Evolutionary conservation across 139 green algal genomes (phyloP), one percentile per base, ranked within the genome.

Genomic region (Pleodorina starrii): DNA sequence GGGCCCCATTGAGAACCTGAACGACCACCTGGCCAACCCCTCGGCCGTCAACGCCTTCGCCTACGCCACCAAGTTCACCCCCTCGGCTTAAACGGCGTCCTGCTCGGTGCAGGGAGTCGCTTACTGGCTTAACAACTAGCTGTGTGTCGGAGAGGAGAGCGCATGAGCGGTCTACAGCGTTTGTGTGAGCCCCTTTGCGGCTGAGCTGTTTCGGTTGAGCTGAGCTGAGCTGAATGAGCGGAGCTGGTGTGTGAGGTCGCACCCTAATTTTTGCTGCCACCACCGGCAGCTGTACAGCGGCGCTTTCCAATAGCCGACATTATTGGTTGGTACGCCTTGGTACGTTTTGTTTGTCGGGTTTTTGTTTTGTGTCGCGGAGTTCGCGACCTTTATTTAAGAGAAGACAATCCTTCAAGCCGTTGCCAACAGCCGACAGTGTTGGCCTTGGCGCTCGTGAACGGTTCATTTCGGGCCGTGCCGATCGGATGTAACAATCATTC

Each of bases 11-110:
- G 86, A 94, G 51, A 97, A 98, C 94, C 90, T 97, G 66, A 38
- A 91, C 11, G 93, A 96, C 57, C 97, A 98, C 92, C 82, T 98
- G 68, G 90, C 94, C 32, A 94, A 97, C 91, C 97, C 97, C 73
- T 66, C 43, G 14, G 92, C 81, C 72, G 92, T 93, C 91, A 99
- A 98, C 88, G 96, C 95, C 44, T 97, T 96, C 74, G 93, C 93
- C 32, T 94, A 91, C 73, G 95, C 96, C 87, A 95, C 94, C 88
- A 97, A 96, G 91, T 97, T 96, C 81, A 90, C 83, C 75, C 89
- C 89, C 48, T 85, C 78, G 54, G 78, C 78, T 17, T 86, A 76
- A 74, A 74, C 38, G 48, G 11, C 63, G 57, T 16, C 17, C 57
- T n/a, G n/a, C n/a, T n/a, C n/a, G n/a, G n/a, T n/a, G n/a, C n/a